phyloP scores from a whole-genome alignment of 1,139 yeast genomes.

The Wickerhamomyces sp. region DNA sequence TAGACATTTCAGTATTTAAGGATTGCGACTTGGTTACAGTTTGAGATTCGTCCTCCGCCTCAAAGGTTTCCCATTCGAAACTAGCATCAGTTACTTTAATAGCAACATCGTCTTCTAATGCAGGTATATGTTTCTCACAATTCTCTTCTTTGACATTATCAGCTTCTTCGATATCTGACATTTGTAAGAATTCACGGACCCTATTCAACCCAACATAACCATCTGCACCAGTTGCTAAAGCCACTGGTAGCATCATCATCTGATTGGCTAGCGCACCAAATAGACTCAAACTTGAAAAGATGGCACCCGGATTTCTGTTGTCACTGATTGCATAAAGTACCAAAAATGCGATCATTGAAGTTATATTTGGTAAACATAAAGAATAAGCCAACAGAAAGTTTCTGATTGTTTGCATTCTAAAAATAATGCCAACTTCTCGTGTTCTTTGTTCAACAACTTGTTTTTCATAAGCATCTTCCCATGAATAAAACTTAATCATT shows the following conservation, averaged over 20 bases:
- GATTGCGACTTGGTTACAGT: conserved; percentile 8
- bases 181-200: conserved; percentile 49
- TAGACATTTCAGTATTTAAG: conserved; percentile 11
- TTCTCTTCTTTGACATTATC: conserved; percentile 24
- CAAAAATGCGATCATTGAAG: conserved; percentile 72
- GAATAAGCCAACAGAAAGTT: conserved; percentile 58
- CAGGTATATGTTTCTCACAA: neutral
- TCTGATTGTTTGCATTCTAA: conserved; percentile 49
- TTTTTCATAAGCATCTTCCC: conserved; percentile 56
- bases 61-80: conserved; percentile 64
- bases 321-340: conserved; percentile 53
- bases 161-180: conserved; percentile 35
- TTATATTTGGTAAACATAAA: conserved; percentile 56
- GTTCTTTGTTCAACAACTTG: conserved; percentile 41
- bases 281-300: conserved; percentile 77
- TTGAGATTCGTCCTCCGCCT: conserved; percentile 28
- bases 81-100: conserved; percentile 47
- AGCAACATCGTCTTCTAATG: conserved; percentile 28
- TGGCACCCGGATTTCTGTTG: conserved; percentile 56
- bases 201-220: conserved; percentile 63
- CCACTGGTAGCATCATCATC: conserved; percentile 60
- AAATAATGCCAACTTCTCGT: conserved; percentile 42
- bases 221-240: conserved; percentile 56
- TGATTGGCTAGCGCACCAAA: conserved; percentile 74
- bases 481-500: conserved; percentile 50